Percentiles rank a stretch among this genome's conserved stretches.
These are phyloP conservation scores for Blastobotrys apis DNA, from an alignment of 1,139 yeast species.

Conservation along the genomic window DNA sequence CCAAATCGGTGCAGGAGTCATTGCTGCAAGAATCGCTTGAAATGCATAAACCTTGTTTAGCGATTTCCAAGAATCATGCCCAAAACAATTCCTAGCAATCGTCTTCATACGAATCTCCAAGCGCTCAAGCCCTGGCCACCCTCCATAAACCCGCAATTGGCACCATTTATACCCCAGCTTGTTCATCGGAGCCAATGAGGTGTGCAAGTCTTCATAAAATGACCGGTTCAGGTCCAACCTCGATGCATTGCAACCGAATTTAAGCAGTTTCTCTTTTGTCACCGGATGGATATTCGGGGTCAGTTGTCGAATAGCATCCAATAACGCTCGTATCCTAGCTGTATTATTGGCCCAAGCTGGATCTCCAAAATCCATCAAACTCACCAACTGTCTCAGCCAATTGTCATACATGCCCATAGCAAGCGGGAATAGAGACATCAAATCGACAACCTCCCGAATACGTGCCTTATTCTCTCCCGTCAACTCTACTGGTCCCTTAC, in stretches of 20 bases:
- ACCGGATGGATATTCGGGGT: neutral
- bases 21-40: conserved; percentile 8
- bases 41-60: conserved; percentile 6
- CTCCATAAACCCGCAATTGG: conserved; percentile 10
- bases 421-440: conserved; percentile 1
- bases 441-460: neutral
- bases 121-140: conserved; percentile 12
- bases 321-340: conserved; percentile 1
- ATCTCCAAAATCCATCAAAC: neutral
- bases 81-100: conserved; percentile 10
- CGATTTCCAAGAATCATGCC: conserved; percentile 5
- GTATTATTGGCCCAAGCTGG: conserved; percentile 4
- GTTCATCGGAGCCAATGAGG: conserved; percentile 2
- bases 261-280: neutral
- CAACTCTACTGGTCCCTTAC: neutral
- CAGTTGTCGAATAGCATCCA: neutral
- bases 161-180: conserved; percentile 11
- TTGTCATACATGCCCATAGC: conserved; percentile 5
- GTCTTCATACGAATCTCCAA: conserved; percentile 10
- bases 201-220: conserved; percentile 7
- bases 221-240: neutral
- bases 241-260: neutral
- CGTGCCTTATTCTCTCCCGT: neutral
- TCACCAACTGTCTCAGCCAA: conserved; percentile 1
- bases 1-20: conserved; percentile 13